Evolutionary conservation across 768 basidiomycete genomes (phyloP), one percentile per base, ranked within the genome.

Genomic region (Leccinum barrowsii): DNA sequence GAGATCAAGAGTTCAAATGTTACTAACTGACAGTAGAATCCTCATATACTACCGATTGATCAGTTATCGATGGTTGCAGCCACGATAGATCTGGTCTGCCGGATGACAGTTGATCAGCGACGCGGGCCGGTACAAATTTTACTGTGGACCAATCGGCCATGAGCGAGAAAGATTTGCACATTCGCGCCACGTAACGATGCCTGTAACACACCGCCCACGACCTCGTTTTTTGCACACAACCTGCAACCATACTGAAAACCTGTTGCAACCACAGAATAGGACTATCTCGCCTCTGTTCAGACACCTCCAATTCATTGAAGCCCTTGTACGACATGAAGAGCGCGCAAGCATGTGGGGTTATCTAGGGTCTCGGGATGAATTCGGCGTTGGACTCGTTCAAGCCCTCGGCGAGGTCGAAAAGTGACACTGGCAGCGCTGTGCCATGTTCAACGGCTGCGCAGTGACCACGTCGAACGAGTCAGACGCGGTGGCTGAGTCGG

Each of bases 61-160:
- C 40, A 42, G 47, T 66, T 54, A 68, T 67, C 65, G 67, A 66
- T 65, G 66, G 59, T 58, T 42, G 40, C 40, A 26, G 57, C 56
- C 56, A 67, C 15, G 62, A 55, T 58, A 21, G 30, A 32, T 54
- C 28, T 30, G 1, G 28, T 19, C 37, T 13, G 21, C 30, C 22
- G 15, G 44, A 54, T 66, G 64, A 63, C 67, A 60, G 55, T 53
- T 24, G 40, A 37, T 65, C 55, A 53, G 49, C 40, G 17, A 22
- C 22, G 15, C 22, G 34, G 47, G 7, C 21, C 30, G 28, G 62
- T 59, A 49, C 24, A 52, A 57, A 56, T 63, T 63, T 63, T 21
- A 15, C 19, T 56, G 22, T 40, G 54, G 26, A 19, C 56, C 64
- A 59, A 65, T 62, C 54, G 44, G 44, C 56, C 67, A 66, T 47